These are phyloP conservation scores for Leishmania lainsoni DNA, from an alignment of 208 protist species.

Conservation along the genomic window DNA sequence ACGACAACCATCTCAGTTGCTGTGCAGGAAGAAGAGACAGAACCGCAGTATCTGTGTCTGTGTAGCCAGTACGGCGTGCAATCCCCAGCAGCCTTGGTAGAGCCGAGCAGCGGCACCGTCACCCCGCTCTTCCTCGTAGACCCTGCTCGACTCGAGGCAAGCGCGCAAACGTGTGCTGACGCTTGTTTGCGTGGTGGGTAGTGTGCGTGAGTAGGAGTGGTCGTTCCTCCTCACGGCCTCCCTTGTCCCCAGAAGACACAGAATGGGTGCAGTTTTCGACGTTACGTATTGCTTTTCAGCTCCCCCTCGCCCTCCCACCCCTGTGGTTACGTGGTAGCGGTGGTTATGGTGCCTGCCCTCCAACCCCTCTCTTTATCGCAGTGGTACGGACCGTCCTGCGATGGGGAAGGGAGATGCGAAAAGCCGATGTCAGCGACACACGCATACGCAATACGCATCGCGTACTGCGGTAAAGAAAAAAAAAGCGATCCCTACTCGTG, in stretches of 20 bases:
- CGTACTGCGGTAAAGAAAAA: background rate
- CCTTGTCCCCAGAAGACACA: background rate
- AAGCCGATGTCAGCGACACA: background rate
- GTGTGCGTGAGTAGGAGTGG: background rate
- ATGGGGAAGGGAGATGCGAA: background rate
- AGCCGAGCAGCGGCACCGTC: background rate
- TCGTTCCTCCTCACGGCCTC: background rate
- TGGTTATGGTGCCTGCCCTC: background rate
- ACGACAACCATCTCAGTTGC: background rate
- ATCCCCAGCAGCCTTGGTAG: background rate
- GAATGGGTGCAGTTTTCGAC: background rate
- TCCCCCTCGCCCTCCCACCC: no score
- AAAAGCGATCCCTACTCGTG: background rate
- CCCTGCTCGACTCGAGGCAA: background rate
- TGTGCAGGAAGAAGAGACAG: background rate
- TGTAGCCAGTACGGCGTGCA: slow-evolving; percentile 9
- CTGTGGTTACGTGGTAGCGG: background rate
- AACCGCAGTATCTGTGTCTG: slow-evolving; percentile 25
- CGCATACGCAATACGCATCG: background rate
- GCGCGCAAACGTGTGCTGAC: slow-evolving; percentile 1
- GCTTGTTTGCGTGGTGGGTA: slow-evolving; percentile 8
- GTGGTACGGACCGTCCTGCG: background rate
- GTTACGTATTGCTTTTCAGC: background rate
- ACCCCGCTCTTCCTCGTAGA: slow-evolving; percentile 22
- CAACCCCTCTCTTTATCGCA: background rate